Evolutionary conservation across 2,329 filamentous ascomycete genomes (phyloP).

Genomic region (Chrysoporthe puriensis): DNA sequence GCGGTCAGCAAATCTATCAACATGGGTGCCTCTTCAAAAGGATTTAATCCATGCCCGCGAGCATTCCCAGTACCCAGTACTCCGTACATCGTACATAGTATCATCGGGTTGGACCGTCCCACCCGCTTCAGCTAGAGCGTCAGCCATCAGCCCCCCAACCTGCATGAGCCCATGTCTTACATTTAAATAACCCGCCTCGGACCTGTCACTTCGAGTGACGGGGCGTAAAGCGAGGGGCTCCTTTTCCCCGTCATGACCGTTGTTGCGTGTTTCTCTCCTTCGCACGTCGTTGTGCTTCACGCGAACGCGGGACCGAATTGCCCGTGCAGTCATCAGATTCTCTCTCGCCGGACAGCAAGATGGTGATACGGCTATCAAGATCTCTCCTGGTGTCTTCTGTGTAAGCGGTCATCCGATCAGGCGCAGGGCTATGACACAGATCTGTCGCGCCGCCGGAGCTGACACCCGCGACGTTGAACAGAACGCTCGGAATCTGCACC

Average conservation of each 20-base stretch:
- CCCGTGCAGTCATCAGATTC: neutral
- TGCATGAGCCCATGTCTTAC: neutral
- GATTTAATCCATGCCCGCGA: neutral
- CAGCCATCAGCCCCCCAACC: neutral
- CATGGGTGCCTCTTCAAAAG: neutral
- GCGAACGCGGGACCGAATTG: neutral
- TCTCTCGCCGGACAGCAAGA: neutral
- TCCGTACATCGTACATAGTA: no score
- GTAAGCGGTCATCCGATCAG: neutral
- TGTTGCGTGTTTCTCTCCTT: neutral
- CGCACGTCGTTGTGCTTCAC: neutral
- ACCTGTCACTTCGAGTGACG: neutral
- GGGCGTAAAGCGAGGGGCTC: neutral
- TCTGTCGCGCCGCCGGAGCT: neutral
- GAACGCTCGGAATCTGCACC: neutral
- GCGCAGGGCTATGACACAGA: no score
- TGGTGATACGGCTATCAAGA: neutral
- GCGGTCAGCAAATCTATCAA: neutral
- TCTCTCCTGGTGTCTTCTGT: neutral
- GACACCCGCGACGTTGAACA: neutral
- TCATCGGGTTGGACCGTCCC: neutral
- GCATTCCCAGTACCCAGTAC: no score
- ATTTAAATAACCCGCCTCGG: neutral
- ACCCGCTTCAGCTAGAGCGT: constrained; percentile 1
- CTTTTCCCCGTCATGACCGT: neutral